These are phyloP conservation scores for Cicer bijugum DNA, from an alignment of 306 rosid genomes.

Conservation along the genomic window DNA sequence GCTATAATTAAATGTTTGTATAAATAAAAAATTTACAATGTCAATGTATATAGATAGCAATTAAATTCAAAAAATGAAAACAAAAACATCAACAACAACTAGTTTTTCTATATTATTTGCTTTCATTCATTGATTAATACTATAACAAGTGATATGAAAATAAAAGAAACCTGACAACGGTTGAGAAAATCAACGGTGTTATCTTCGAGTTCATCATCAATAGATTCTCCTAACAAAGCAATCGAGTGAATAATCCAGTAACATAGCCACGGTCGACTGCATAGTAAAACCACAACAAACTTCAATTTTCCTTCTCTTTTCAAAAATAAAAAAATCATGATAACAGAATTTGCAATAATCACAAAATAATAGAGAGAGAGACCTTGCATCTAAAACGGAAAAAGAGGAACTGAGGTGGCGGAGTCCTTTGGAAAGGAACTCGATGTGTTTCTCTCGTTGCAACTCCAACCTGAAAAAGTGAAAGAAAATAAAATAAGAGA, in stretches of 20 bases:
- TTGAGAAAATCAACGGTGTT: slow-evolving; percentile 67
- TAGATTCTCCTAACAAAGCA: slow-evolving; percentile 70
- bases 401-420: slow-evolving; percentile 63
- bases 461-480: slow-evolving; percentile 65
- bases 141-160: background rate
- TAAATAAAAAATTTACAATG: background rate
- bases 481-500: background rate
- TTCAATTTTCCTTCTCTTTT: background rate
- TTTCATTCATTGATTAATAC: background rate
- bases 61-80: background rate
- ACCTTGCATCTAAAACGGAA: slow-evolving; percentile 84
- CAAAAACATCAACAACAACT: background rate
- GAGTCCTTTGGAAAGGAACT: slow-evolving; percentile 69
- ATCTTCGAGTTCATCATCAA: slow-evolving; percentile 63
- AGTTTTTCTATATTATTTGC: background rate
- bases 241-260: slow-evolving; percentile 90
- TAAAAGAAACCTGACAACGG: slow-evolving; percentile 75
- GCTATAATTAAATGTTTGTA: background rate
- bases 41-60: background rate
- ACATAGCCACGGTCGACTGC: slow-evolving; percentile 96
- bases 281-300: slow-evolving; percentile 27
- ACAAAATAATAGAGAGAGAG: slow-evolving; percentile 1
- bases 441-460: slow-evolving; percentile 73
- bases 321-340: background rate
- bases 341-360: background rate